Evolutionary conservation across 805 yeast species (phyloP).

Genomic region (Saccharomycopsis amapae): DNA sequence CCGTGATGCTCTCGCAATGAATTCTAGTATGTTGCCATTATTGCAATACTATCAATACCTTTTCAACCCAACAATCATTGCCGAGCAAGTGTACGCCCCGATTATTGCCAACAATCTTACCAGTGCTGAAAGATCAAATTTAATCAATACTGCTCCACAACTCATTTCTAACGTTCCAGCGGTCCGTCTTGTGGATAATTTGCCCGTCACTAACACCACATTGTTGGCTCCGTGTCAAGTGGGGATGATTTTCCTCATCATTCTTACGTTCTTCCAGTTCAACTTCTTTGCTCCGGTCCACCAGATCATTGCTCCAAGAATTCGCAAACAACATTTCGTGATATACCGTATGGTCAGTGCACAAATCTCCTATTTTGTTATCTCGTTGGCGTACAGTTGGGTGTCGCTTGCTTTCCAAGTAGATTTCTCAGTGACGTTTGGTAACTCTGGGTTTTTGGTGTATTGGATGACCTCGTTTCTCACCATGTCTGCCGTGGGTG

Average conservation of each 20-base stretch:
- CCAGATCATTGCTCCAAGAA: slow-evolving; percentile 34
- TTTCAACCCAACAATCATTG: slow-evolving; percentile 11
- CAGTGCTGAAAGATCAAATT: slow-evolving; percentile 20
- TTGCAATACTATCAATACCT: slow-evolving; percentile 23
- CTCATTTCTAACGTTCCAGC: slow-evolving; percentile 29
- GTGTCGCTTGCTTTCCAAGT: slow-evolving; percentile 59
- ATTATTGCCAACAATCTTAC: slow-evolving; percentile 8
- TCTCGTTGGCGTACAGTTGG: slow-evolving; percentile 47
- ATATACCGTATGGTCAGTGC: slow-evolving; percentile 42
- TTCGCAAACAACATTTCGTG: slow-evolving; percentile 36
- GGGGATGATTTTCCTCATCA: slow-evolving; percentile 59
- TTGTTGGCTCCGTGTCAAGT: slow-evolving; percentile 54
- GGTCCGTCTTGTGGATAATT: slow-evolving; percentile 32
- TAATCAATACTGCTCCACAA: slow-evolving; percentile 25
- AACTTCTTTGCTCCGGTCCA: slow-evolving; percentile 48
- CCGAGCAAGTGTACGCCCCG: slow-evolving; percentile 9
- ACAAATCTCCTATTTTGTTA: slow-evolving; percentile 41
- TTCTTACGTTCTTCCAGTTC: slow-evolving; percentile 62
- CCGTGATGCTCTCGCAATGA: slow-evolving; percentile 43
- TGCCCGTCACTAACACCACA: slow-evolving; percentile 39
- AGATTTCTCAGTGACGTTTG: slow-evolving; percentile 44
- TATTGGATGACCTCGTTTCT: slow-evolving; percentile 55
- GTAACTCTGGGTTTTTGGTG: slow-evolving; percentile 57
- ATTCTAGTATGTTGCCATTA: slow-evolving; percentile 35
- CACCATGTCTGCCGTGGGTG: slow-evolving; percentile 63